These are phyloP conservation scores for Coffea eugenioides DNA, from an alignment of 257 asterid species.

Conservation along the genomic window DNA sequence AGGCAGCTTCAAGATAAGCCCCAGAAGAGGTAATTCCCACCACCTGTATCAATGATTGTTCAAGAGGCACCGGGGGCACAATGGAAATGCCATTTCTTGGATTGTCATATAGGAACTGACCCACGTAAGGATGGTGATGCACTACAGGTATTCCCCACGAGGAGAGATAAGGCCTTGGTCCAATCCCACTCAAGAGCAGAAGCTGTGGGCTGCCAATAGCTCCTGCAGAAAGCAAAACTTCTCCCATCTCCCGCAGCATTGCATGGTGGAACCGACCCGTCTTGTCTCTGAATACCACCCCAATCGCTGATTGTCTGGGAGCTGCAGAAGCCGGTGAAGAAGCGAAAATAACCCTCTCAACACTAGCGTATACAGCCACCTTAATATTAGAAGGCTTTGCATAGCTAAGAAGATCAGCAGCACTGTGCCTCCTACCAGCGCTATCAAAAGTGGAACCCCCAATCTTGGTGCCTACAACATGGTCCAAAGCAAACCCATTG, in stretches of 20 bases:
- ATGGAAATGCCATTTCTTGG: constrained; percentile 94
- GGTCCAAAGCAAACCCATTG: constrained; percentile 75
- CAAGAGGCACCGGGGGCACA: constrained; percentile 66
- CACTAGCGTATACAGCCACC: constrained; percentile 64
- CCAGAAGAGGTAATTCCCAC: constrained; percentile 78
- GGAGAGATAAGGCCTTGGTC: constrained; percentile 75
- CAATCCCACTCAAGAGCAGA: constrained; percentile 78
- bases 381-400: constrained; percentile 58
- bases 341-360: constrained; percentile 60
- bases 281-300: constrained; percentile 66
- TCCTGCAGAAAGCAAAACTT: constrained; percentile 75
- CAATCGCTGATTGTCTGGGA: constrained; percentile 43
- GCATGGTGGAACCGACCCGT: constrained; percentile 64
- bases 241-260: constrained; percentile 64
- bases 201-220: constrained; percentile 93
- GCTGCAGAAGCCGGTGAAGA: constrained; percentile 22
- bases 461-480: constrained; percentile 71
- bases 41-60: constrained; percentile 78
- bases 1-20: constrained; percentile 79
- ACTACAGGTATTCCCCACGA: constrained; percentile 86
- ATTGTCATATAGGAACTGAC: constrained; percentile 74
- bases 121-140: constrained; percentile 68
- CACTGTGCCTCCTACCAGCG: constrained; percentile 64
- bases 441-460: constrained; percentile 88
- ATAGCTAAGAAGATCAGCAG: constrained; percentile 71